phyloP scores from a whole-genome alignment of 176 grass and related monocot species.

The Lolium perenne region DNA sequence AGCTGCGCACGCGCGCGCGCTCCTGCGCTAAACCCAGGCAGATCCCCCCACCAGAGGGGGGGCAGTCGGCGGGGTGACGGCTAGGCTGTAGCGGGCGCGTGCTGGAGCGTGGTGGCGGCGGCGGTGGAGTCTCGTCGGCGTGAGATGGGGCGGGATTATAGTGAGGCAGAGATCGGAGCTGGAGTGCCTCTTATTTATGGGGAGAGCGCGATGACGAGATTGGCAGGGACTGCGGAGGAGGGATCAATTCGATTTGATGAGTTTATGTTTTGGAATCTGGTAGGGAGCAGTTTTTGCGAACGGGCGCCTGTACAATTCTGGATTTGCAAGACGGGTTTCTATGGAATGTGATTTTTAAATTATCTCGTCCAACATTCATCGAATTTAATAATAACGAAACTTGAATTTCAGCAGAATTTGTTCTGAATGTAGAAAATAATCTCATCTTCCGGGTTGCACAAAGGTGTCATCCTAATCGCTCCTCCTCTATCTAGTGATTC shows the following conservation, averaged over 20 bases:
- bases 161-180: neutral
- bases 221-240: too few species aligned
- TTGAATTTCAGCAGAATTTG: too few species aligned
- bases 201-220: neutral
- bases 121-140: slow-evolving; percentile 11
- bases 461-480: too few species aligned
- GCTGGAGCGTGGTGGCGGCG: neutral
- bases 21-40: neutral
- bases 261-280: neutral
- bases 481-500: too few species aligned
- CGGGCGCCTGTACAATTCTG: neutral
- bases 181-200: slow-evolving; percentile 31
- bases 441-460: too few species aligned
- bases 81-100: slow-evolving; percentile 8
- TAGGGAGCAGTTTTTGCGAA: neutral
- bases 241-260: neutral
- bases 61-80: neutral
- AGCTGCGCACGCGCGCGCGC: neutral
- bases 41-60: neutral
- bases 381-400: too few species aligned
- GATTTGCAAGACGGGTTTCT: neutral
- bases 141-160: neutral
- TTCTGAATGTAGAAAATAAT: too few species aligned
- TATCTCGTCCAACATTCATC: too few species aligned
- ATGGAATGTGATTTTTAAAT: too few species aligned